Conservation (phyloP, 257 asterid genomes). For the Solanum okadae region DNA sequence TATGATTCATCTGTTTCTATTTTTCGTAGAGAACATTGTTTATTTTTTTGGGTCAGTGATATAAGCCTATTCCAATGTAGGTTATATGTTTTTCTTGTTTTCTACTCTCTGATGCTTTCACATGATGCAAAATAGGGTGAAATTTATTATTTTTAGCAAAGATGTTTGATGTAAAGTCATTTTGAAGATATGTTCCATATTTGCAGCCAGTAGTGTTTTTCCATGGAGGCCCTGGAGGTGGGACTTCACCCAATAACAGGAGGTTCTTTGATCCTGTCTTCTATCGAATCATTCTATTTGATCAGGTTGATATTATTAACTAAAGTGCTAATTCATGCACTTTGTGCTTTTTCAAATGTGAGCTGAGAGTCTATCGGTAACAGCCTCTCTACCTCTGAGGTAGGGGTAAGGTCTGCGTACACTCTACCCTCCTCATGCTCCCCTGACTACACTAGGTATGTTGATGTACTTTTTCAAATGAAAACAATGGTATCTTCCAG, state of each 20-base stretch:
- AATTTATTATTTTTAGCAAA: background rate
- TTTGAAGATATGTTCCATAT: constrained; percentile 5
- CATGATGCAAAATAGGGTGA: background rate
- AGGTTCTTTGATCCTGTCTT: constrained; percentile 81
- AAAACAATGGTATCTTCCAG: constrained; percentile 26
- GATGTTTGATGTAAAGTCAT: background rate
- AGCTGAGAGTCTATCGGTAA: background rate
- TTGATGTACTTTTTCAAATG: background rate
- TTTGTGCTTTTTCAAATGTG: background rate
- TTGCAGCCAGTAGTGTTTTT: constrained; percentile 86
- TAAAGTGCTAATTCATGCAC: background rate
- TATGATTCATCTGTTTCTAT: background rate
- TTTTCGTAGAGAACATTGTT: background rate
- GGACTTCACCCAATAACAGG: constrained; percentile 88
- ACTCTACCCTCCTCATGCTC: background rate
- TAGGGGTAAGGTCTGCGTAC: background rate
- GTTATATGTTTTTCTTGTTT: background rate
- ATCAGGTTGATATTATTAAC: constrained; percentile 53
- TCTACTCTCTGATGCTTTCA: background rate
- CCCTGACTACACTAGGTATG: background rate
- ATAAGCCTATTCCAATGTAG: background rate
- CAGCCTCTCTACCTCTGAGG: background rate
- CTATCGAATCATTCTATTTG: constrained; percentile 74
- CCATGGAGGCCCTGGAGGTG: constrained; percentile 99
- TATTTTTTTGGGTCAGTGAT: background rate